Conservation (phyloP, 768 basidiomycete genomes). For the Filobasidium wieringae region DNA sequence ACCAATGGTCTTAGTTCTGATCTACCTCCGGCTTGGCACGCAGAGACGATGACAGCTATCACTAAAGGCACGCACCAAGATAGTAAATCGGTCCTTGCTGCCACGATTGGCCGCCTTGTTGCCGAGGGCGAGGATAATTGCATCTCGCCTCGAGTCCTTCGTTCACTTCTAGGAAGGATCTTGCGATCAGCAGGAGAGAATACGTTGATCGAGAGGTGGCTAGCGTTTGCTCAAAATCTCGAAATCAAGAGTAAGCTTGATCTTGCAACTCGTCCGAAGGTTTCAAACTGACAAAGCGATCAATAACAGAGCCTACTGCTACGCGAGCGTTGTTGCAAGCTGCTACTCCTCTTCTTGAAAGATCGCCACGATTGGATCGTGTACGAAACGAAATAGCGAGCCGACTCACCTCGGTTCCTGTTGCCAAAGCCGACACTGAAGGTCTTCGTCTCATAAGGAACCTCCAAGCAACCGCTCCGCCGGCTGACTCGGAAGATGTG, state of each 20-base stretch:
- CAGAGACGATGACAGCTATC: constrained; percentile 28
- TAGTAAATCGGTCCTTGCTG: constrained; percentile 21
- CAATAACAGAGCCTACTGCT: constrained; percentile 57
- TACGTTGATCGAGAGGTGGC: constrained; percentile 65
- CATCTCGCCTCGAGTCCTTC: constrained; percentile 35
- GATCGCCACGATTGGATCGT: constrained; percentile 56
- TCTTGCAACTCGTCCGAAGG: background rate
- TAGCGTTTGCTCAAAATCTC: constrained; percentile 54
- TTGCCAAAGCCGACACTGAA: constrained; percentile 52
- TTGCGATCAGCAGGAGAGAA: constrained; percentile 48
- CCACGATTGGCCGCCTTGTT: background rate
- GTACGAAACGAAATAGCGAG: constrained; percentile 85
- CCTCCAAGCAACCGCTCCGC: constrained; percentile 62
- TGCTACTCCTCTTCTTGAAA: constrained; percentile 42
- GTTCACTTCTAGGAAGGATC: constrained; percentile 49
- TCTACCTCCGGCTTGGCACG: constrained; percentile 43
- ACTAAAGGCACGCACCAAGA: background rate
- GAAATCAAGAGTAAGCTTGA: constrained; percentile 50
- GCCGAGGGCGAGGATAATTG: constrained; percentile 30
- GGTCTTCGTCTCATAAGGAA: constrained; percentile 60
- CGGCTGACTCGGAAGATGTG: constrained; percentile 61
- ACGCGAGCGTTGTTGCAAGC: constrained; percentile 56
- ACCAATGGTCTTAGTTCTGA: constrained; percentile 46
- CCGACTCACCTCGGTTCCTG: constrained; percentile 55
- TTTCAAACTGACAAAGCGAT: background rate